Evolutionary conservation across 495 filamentous ascomycete genomes (phyloP).

Genomic region (Rhypophila decipiens): DNA sequence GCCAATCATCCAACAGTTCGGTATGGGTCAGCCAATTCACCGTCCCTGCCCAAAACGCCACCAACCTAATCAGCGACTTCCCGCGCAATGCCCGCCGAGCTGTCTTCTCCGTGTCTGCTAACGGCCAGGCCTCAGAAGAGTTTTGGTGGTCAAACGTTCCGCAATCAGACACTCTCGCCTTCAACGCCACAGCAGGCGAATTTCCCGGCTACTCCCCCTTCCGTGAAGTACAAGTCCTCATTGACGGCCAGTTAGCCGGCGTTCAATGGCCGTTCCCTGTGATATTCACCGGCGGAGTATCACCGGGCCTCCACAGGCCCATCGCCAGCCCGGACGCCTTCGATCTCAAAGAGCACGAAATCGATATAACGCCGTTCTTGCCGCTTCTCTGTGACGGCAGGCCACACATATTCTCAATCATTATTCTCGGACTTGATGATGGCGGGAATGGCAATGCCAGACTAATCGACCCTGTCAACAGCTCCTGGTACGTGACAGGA

Average conservation of each 20-base stretch:
- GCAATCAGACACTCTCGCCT: conserved; percentile 55
- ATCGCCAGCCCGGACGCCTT: conserved; percentile 82
- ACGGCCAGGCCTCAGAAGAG: conserved; percentile 72
- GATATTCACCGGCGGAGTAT: conserved; percentile 84
- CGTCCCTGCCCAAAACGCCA: conserved; percentile 60
- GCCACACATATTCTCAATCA: conserved; percentile 65
- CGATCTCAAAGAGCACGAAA: conserved; percentile 73
- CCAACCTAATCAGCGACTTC: conserved; percentile 45
- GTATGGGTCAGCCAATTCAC: conserved; percentile 67
- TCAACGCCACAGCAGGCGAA: conserved; percentile 46
- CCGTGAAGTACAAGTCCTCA: conserved; percentile 73
- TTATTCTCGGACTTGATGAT: conserved; percentile 57
- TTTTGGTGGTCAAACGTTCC: conserved; percentile 89
- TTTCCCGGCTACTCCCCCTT: conserved; percentile 72
- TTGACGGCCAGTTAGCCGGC: conserved; percentile 70
- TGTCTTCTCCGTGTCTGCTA: conserved; percentile 68
- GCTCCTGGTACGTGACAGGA: conserved; percentile 73
- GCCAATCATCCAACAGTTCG: conserved; percentile 41
- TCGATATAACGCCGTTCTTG: conserved; percentile 77
- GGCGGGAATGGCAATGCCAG: conserved; percentile 12
- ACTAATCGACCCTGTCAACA: conserved; percentile 56
- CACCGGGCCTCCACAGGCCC: conserved; percentile 75
- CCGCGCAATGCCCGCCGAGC: conserved; percentile 62
- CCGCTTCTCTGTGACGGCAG: conserved; percentile 59
- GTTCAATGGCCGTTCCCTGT: conserved; percentile 81